Conservation (phyloP, 371 early-diverging fungal genomes). For the Circinella minor region DNA sequence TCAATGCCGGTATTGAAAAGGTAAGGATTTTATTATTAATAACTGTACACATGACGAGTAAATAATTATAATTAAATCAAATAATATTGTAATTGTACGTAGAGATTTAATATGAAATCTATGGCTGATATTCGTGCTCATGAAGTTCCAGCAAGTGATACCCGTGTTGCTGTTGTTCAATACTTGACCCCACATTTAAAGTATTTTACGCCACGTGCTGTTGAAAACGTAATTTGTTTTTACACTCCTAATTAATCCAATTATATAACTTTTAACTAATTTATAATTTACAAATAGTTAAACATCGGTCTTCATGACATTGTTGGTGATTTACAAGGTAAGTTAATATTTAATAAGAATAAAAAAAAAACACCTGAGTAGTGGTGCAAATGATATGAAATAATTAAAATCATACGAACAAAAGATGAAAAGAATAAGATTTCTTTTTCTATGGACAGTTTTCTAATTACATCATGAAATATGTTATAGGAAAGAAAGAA, state of each 20-base stretch:
- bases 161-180: conserved; percentile 3
- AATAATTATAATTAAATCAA: neutral
- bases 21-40: neutral
- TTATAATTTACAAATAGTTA: neutral
- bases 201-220: conserved; percentile 17
- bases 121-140: conserved; percentile 9
- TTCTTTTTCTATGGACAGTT: too few species aligned
- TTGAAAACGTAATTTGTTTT: conserved; percentile 10
- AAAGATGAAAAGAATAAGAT: too few species aligned
- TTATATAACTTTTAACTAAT: too few species aligned
- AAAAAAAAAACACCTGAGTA: too few species aligned
- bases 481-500: neutral
- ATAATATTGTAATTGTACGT: neutral
- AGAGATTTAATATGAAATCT: conserved; percentile 18
- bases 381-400: too few species aligned
- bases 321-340: neutral
- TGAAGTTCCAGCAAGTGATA: neutral
- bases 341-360: neutral
- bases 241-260: neutral
- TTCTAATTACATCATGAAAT: neutral
- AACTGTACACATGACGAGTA: too few species aligned
- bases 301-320: neutral
- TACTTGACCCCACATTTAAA: conserved; percentile 15
- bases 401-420: too few species aligned
- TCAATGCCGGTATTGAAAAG: conserved; percentile 8